Evolutionary conservation across 129 eudicot species (phyloP), one percentile per base, ranked within the genome.

Genomic region (Flaveria sonorensis): DNA sequence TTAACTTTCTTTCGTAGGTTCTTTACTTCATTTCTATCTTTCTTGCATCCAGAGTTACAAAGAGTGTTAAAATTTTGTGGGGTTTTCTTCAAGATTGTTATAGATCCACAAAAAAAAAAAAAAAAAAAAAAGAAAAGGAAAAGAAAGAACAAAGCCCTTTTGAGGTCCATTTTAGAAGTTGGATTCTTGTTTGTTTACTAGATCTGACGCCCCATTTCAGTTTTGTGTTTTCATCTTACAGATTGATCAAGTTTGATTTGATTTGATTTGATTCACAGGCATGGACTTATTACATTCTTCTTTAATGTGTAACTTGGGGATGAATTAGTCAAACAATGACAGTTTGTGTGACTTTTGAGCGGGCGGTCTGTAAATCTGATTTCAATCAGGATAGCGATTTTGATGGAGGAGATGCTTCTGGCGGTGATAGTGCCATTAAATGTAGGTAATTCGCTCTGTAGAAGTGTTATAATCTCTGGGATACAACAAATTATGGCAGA

Each of bases 271-370:
- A 51, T 72, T 51, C 40, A 66, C 55, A 77, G 81, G 82, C 15
- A 68, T 88, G 84, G 87, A 61, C 43, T 70, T 32, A 32, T 32
- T 80, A 47, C 56, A 75, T 59, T 15, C 20, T 55, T 81, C 64
- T 16, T 51, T 75, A 76, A 61, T 77, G 50, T 73, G 13, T 55
- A 46, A 30, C 78, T 70, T 76, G 81, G 64, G 78, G 89, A 80
- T 84, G 85, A 91, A 77, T 82, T 89, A 87, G 84, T 78, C 77
- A 74, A 85, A 88, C 87, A 87, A 91, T 89, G 97, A 86, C 88
- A 83, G 89, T 83, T 78, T 74, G 46, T 85, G 71, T 81, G 80
- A 75, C 50, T 84, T 72, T 83, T 77, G 76, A 69, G 72, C 74
- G 80, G 87, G 82, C 70, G 84, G 74, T 50, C 42, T 74, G 84